Evolutionary conservation across 148 eudicot genomes (phyloP), one percentile per base, ranked within the genome.

Genomic region (Rhododendron molle): DNA sequence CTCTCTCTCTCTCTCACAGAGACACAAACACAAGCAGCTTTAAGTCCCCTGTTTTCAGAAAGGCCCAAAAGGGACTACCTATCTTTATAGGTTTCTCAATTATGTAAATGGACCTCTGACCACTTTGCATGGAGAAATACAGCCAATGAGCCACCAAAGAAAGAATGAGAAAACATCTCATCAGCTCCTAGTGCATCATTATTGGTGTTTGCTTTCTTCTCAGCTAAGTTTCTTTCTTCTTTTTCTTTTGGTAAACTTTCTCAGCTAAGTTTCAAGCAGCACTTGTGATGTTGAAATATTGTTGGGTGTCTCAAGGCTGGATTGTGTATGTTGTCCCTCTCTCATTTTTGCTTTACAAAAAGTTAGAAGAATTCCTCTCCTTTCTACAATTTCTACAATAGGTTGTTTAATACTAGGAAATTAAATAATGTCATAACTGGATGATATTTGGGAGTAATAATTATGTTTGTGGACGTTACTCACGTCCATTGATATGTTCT

Each of bases 161-260:
- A 67, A 44, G 34, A 71, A 54, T 4, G 14, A 71, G 7, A 15
- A 71, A 26, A 32, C 20, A 8, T 65, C 4, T 65, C 71, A 65
- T 65, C 62, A 65, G 30, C 72, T 65, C 38, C n/a, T 18, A 58
- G 76, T 72, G 76, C 30, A 74, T 60, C 81, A 82, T 58, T 12
- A 76, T 83, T 83, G 78, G 47, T 40, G 43, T 12, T 43, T 30
- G 62, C 76, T 87, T 83, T 78, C 86, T 83, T 87, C 83, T 50
- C 38, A 1, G 10, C 32, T 50, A 87, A 83, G 86, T 26, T 83
- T 78, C 32, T 40, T 40, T 40, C 44, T 40, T 40, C 44, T 40
- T 40, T 0, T 5, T 0, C 6, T 6, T 40, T 40, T 40, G 44
- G 44, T 40, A 40, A 40, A 40, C 44, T 40, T 83, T 87, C 83